Base-by-base conservation (phyloP, 768 basidiomycete species). In the Cyclocybe cylindracea region DNA sequence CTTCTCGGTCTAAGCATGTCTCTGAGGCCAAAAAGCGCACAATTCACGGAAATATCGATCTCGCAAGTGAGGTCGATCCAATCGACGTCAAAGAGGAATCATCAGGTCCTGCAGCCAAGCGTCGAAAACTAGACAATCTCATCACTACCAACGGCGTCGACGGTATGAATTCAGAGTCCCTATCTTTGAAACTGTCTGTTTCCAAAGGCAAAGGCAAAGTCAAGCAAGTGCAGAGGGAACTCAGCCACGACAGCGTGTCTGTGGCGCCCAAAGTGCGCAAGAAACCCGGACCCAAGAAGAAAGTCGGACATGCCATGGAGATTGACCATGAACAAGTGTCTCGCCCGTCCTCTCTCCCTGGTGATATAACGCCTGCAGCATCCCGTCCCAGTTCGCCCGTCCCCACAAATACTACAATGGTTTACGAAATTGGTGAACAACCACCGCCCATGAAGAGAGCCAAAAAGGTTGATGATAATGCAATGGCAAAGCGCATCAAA, bases 301-400 rank as follows among this genome's bases (percentile, higher is more conserved):
- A 82, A 60, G 63, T 71, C 7, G 83, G 82, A 39, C 63, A 75
- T 42, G 73, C 75, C 34, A 70, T 76, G 31, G 86, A 87, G 55
- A 69, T 80, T 13, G 81, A 72, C 67, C 77, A 66, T 59, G 76
- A 66, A 59, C 62, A 78, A 52, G 77, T 71, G 37, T 79, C 78
- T 46, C 71, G 75, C 51, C 82, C 86, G 14, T 73, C 81, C 39
- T 80, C 84, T 14, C 70, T 82, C 29, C 76, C 83, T 19, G 85
- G 86, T n/a, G 89, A 91, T 70, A 73, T 77, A 10, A 87, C 89
- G 6, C 88, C 89, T 14, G 73, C 74, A 9, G 76, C 79, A 44
- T 92, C 90, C 5, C 75, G 87, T n/a, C 86, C 86, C 19, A 68
- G 79, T 39, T 91, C 89, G 9, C 90, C 90, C 4, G 75, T 77